phyloP scores from a whole-genome alignment of 306 rosid genomes.

The Malus asiatica region DNA sequence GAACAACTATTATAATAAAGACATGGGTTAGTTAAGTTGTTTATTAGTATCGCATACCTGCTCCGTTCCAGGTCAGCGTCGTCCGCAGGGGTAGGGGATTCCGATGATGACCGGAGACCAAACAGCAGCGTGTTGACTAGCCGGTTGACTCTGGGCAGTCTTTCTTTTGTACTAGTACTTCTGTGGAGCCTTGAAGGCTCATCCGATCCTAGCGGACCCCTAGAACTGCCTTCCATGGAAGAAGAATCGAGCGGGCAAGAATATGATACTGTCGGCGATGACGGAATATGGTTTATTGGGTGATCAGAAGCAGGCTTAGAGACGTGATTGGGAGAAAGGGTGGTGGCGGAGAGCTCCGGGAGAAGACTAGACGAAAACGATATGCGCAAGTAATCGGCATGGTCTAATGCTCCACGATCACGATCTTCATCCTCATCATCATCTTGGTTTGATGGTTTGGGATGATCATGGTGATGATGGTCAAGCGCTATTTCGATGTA shows the following conservation, averaged over 20 bases:
- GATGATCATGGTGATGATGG: neutral
- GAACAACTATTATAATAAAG: neutral
- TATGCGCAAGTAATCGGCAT: conserved; percentile 28
- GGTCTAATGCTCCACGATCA: neutral
- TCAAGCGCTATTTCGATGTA: conserved; percentile 45
- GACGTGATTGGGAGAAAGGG: neutral
- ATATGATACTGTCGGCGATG: neutral
- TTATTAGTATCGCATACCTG: neutral
- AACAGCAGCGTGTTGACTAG: conserved; percentile 20
- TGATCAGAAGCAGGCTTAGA: neutral
- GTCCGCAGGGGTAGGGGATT: neutral
- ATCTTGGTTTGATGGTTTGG: neutral
- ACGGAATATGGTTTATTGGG: neutral
- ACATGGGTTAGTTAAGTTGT: neutral
- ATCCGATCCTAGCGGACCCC: conserved; percentile 4
- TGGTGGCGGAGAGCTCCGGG: neutral
- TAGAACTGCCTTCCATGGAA: neutral
- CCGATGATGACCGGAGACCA: conserved; percentile 14
- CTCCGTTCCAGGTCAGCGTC: neutral
- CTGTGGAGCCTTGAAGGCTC: neutral
- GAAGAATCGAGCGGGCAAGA: neutral
- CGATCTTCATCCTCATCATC: neutral
- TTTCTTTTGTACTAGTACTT: neutral
- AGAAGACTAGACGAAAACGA: conserved; percentile 42
- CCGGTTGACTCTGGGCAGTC: conserved; percentile 17